These are phyloP conservation scores for Lichtheimia hyalospora DNA, from an alignment of 371 early-diverging fungal species.

Conservation along the genomic window DNA sequence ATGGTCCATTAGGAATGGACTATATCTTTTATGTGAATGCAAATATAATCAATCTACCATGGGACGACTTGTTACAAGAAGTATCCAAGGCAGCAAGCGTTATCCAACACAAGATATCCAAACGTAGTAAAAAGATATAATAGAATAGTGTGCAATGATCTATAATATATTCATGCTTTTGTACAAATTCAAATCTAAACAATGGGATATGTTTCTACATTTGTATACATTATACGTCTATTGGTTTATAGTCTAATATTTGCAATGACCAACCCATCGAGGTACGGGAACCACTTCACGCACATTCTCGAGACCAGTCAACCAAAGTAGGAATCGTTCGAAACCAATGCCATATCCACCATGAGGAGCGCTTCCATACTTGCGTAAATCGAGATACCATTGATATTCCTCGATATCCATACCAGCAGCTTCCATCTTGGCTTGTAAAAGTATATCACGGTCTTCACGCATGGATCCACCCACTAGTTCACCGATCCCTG, in stretches of 20 bases:
- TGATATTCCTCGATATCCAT: constrained; percentile 68
- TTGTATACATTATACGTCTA: not conserved
- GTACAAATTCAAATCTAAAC: too few relatives aligned
- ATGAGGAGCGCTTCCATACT: constrained; percentile 84
- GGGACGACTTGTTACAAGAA: not conserved
- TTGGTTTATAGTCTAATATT: constrained; percentile 23
- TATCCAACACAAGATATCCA: too few relatives aligned
- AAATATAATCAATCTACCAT: not conserved
- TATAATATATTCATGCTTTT: too few relatives aligned
- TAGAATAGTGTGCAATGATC: too few relatives aligned
- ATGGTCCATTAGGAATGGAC: not conserved
- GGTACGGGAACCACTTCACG: constrained; percentile 87
- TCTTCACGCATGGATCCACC: constrained; percentile 93
- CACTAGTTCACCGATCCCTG: constrained; percentile 87
- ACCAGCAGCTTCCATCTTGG: constrained; percentile 55
- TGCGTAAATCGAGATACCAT: constrained; percentile 89
- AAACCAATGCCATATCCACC: constrained; percentile 95
- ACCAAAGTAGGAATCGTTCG: constrained; percentile 77
- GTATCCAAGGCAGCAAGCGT: not conserved
- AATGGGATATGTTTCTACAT: too few relatives aligned
- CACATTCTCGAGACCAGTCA: constrained; percentile 83
- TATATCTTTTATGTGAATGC: not conserved
- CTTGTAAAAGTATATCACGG: constrained; percentile 50
- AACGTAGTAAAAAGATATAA: too few relatives aligned
- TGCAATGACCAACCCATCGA: constrained; percentile 58